phyloP scores from a whole-genome alignment of 192 early-diverging fungal genomes.

The Coemansia sp. region DNA sequence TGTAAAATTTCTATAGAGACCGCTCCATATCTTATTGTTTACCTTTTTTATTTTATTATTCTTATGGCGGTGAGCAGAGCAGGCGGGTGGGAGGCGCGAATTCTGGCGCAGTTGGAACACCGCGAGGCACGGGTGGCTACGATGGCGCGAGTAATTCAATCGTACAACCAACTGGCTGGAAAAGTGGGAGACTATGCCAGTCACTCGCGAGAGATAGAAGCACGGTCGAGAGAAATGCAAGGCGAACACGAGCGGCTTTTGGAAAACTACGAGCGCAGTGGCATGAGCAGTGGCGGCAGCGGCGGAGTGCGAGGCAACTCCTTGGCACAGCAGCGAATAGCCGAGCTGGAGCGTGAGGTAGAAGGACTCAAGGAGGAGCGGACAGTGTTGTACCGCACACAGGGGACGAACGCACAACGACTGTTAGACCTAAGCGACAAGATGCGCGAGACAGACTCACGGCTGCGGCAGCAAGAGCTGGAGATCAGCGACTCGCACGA shows the following conservation, averaged over 20 bases:
- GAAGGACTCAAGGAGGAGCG: slow-evolving; percentile 82
- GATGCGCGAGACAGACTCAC: slow-evolving; percentile 59
- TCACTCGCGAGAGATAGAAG: slow-evolving; percentile 46
- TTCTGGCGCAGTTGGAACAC: slow-evolving; percentile 48
- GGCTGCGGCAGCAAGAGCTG: slow-evolving; percentile 66
- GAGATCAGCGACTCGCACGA: slow-evolving; percentile 45
- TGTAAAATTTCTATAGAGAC: no score
- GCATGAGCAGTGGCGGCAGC: slow-evolving; percentile 11
- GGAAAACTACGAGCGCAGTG: slow-evolving; percentile 34
- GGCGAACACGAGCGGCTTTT: slow-evolving; percentile 51
- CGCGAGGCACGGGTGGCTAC: slow-evolving; percentile 52
- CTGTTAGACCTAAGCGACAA: slow-evolving; percentile 84
- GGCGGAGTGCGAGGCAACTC: slow-evolving; percentile 29
- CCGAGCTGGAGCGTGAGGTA: slow-evolving; percentile 76
- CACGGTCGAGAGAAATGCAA: slow-evolving; percentile 46
- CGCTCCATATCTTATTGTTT: neutral
- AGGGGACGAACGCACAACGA: slow-evolving; percentile 89
- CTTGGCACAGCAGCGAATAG: slow-evolving; percentile 63
- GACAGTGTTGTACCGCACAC: slow-evolving; percentile 84
- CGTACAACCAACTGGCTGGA: slow-evolving; percentile 44
- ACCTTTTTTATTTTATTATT: neutral
- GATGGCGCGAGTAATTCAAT: slow-evolving; percentile 51
- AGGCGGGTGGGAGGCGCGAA: slow-evolving; percentile 45
- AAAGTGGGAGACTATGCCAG: slow-evolving; percentile 51
- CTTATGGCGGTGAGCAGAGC: slow-evolving; percentile 2